Evolutionary conservation across 371 early-diverging fungal species (phyloP).

Genomic region (Rhizomucor pusillus): DNA sequence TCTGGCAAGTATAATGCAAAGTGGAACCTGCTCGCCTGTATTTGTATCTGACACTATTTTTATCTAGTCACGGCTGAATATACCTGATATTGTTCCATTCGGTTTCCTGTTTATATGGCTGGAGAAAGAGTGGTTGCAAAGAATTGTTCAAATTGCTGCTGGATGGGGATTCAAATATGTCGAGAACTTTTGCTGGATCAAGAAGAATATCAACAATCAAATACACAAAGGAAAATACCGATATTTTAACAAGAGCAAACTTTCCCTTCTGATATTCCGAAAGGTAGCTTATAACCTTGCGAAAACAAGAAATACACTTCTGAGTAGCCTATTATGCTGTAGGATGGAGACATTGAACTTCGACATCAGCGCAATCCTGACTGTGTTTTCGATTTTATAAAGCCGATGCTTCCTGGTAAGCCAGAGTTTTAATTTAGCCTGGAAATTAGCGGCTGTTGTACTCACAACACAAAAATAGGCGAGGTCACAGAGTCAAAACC

Average conservation of each 20-base stretch:
- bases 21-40: neutral
- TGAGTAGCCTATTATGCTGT: neutral
- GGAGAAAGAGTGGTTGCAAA: constrained; percentile 86
- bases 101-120: constrained; percentile 93
- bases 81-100: constrained; percentile 61
- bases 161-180: constrained; percentile 92
- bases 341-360: constrained; percentile 82
- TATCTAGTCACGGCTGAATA: constrained; percentile 45
- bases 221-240: constrained; percentile 62
- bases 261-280: constrained; percentile 86
- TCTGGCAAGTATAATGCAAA: constrained; percentile 55
- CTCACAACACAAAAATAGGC: constrained; percentile 19
- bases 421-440: neutral
- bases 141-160: constrained; percentile 67
- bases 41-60: neutral
- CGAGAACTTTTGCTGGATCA: constrained; percentile 95
- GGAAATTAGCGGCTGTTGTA: neutral
- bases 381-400: constrained; percentile 89
- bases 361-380: constrained; percentile 93
- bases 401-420: constrained; percentile 57
- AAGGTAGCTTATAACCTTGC: constrained; percentile 38
- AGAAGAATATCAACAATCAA: constrained; percentile 76
- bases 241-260: constrained; percentile 82
- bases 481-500: constrained; percentile 81
- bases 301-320: neutral